Conservation (phyloP, 305 asterid species). For the Caryopteris hybrid region DNA sequence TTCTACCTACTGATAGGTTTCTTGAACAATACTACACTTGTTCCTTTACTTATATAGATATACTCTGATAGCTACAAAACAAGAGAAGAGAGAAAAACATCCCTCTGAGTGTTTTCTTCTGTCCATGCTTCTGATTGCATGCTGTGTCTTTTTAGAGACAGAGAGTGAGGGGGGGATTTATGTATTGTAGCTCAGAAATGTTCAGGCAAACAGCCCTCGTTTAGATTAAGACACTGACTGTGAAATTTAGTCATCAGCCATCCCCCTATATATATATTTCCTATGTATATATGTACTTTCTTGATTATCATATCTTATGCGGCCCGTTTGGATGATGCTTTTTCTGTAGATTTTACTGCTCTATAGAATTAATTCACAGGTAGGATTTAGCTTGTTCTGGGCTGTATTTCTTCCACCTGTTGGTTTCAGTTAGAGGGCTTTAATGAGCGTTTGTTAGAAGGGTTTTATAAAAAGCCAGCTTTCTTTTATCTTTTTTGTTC, state of each 20-base stretch:
- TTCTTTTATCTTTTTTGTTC: not conserved
- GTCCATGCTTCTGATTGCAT: conserved; percentile 27
- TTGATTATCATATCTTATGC: conserved; percentile 2
- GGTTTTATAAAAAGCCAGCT: conserved; percentile 16
- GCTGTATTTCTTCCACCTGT: conserved; percentile 32
- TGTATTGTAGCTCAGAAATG: conserved; percentile 15
- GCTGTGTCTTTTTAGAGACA: conserved; percentile 7
- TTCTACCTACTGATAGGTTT: conserved; percentile 29
- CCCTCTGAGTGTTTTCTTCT: conserved; percentile 23
- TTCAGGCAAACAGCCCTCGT: conserved; percentile 28
- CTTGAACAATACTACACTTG: conserved; percentile 8
- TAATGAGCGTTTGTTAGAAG: conserved; percentile 41
- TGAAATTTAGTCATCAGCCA: conserved; percentile 25
- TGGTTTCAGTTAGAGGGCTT: conserved; percentile 30
- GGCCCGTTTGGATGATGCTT: conserved; percentile 18
- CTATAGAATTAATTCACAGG: conserved; percentile 23
- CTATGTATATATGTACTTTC: not conserved
- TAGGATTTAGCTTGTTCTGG: conserved; percentile 28
- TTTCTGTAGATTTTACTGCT: conserved; percentile 4
- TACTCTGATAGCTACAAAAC: conserved; percentile 30
- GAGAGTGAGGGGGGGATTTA: conserved; percentile 1
- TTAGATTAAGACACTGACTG: conserved; percentile 30
- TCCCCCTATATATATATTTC: not conserved
- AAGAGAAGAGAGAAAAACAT: conserved; percentile 13
- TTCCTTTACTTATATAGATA: conserved; percentile 24